Evolutionary conservation across 441 rosid genomes (phyloP), one percentile per base, ranked within the genome.

Genomic region (Populus tomentosa): DNA sequence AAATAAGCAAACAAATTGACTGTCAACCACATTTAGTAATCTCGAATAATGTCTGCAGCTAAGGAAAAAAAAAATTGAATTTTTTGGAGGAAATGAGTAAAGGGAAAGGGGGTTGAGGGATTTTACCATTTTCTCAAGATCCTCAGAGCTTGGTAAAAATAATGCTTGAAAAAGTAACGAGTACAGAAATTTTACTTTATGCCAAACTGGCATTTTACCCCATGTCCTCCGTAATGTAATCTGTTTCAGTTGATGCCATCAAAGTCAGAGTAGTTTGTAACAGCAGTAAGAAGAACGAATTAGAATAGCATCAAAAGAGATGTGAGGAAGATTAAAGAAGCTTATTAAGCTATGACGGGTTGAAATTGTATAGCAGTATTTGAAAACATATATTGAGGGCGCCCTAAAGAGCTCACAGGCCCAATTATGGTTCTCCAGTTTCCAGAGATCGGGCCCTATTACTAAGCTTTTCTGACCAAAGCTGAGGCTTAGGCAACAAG

Each of bases 41-140:
- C 40, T 56, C 26, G 77, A 53, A 69, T 71, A 50, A 53, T 42
- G 2, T 42, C 50, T 42, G 50, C 61, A 36, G 67, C 28, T 50
- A 38, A 14, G 32, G 71, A n/a, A n/a, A 30, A 66, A 50, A 18
- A 14, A 16, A 56, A 9, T 10, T 16, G 62, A 23, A 32, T 38
- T 62, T 42, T 11, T 63, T 38, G 46, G 42, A 10, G 68, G 65
- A 36, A 70, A 42, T 2, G 2, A 42, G 50, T 42, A 42, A 42
- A 11, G 50, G 4, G 0, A 36, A 13, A 40, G 24, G 0, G n/a
- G 1, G 0, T 7, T 71, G 56, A 73, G 35, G 35, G 67, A 82
- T 66, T 80, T 83, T 80, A 90, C 99, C 99, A 90, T 89, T 90
- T 85, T 94, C 80, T 89, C 87, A 75, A 96, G 97, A 75, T 94